Base-by-base conservation (phyloP, 352 stramenopile species). In the Thalassiosira pacifica region DNA sequence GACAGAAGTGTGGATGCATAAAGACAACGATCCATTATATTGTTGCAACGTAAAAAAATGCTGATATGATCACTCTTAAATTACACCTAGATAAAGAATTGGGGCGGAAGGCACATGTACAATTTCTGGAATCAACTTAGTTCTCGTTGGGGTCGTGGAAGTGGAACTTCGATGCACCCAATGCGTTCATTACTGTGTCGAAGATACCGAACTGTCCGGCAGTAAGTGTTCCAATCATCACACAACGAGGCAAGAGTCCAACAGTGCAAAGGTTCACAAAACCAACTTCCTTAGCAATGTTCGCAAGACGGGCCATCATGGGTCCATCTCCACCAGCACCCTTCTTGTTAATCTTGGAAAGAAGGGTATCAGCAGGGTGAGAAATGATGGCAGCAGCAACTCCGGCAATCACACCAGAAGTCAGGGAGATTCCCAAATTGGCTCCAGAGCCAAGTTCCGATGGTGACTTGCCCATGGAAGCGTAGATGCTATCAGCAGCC, bases 331-430 rank as follows among this genome's bases (percentile, higher is more conserved):
- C 94, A 86, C 93, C 94, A 79, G 93, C 93, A 83, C 92, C 92
- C 34, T 68, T 79, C 87, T 96, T 96, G 90, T 96, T 96, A 53
- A 96, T 90, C 92, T 99, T 98, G 64, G 97, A 99, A 82, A 99
- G 96, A 67, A 99, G 95, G 57, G 97, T 99, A 93, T 99, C 98
- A 64, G 98, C 97, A 69, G 98, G 98, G 95, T 99, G 98, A 86
- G 98, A 99, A 82, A 99, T 98, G 82, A 99, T 98, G 77, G 98
- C 98, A 76, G 97, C 98, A 82, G 98, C 98, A 88, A 99, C 97
- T 97, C 98, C 98, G 83, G 98, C 98, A 92, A 99, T 95, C 90
- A 99, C 98, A 96, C 98, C 98, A 55, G 97, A 99, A n/a, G 92
- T 88, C 76, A 99, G 98, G 18, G 98, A 99, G 61, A 99, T 91